Conservation (phyloP, 768 basidiomycete genomes). For the Serendipita sp. region DNA sequence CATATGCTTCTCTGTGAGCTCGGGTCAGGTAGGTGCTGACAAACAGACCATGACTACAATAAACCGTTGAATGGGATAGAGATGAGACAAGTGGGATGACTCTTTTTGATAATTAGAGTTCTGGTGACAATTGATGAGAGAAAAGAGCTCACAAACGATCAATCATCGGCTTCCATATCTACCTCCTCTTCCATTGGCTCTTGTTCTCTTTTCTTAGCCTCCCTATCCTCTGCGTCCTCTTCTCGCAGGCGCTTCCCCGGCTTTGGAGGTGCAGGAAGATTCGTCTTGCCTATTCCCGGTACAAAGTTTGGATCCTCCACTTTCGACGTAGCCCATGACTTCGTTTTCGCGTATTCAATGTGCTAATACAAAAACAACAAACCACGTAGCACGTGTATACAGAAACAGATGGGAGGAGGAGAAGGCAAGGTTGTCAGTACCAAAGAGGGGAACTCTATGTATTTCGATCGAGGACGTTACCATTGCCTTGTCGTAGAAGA, state of each 20-base stretch:
- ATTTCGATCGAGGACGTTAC: conserved; percentile 22
- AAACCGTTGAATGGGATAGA: no score
- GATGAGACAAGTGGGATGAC: no score
- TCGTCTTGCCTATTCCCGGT: conserved; percentile 20
- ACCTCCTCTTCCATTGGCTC: conserved; percentile 70
- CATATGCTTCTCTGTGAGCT: no score
- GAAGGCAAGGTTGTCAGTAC: conserved; percentile 10
- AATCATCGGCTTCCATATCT: conserved; percentile 77
- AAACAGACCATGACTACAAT: no score
- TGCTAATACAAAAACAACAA: conserved; percentile 31
- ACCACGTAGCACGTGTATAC: background rate
- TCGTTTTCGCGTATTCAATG: conserved; percentile 79
- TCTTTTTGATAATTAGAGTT: no score
- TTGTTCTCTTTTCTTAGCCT: conserved; percentile 48
- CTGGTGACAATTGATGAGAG: no score
- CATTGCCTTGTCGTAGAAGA: conserved; percentile 84
- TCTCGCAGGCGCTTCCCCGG: conserved; percentile 49
- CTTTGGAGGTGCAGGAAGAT: conserved; percentile 20
- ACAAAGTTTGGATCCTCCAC: conserved; percentile 71
- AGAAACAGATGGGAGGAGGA: conserved; percentile 6
- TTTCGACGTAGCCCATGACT: conserved; percentile 70
- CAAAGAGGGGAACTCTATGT: conserved; percentile 19
- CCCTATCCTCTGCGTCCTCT: conserved; percentile 44
- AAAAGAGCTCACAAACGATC: background rate
- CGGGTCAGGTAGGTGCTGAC: no score